These are phyloP conservation scores for Perilla frutescens DNA, from an alignment of 257 asterid species.

Conservation along the genomic window DNA sequence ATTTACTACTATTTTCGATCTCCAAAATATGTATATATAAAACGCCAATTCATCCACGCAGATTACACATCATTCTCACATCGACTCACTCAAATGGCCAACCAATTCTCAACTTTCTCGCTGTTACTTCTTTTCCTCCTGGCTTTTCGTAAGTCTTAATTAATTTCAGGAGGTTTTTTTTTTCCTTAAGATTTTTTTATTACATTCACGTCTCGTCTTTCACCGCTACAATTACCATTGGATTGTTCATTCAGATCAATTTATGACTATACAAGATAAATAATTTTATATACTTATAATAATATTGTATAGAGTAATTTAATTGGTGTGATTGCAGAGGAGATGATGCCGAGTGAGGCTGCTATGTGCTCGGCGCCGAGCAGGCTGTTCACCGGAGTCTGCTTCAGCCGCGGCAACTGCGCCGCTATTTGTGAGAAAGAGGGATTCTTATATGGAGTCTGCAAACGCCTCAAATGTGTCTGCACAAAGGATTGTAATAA, in stretches of 20 bases:
- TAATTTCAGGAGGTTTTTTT: too few relatives aligned
- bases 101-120: neutral
- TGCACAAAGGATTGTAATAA: conserved; percentile 12
- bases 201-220: too few relatives aligned
- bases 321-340: conserved; percentile 2
- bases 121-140: conserved; percentile 22
- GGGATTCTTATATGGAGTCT: neutral
- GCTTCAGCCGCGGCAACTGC: conserved; percentile 19
- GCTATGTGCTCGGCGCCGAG: neutral
- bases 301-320: too few relatives aligned
- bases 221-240: too few relatives aligned
- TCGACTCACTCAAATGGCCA: neutral
- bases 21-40: neutral
- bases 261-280: too few relatives aligned
- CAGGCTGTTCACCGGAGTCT: neutral
- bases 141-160: conserved; percentile 17
- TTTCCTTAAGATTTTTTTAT: too few relatives aligned
- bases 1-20: neutral
- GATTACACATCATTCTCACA: neutral
- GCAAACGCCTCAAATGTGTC: neutral
- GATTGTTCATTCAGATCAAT: too few relatives aligned
- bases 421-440: conserved; percentile 14
- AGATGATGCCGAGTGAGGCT: conserved; percentile 28
- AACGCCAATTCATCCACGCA: neutral
- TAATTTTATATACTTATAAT: too few relatives aligned